Base-by-base conservation (phyloP, 2,329 filamentous ascomycete genomes). In the Pezicula neosporulosa region DNA sequence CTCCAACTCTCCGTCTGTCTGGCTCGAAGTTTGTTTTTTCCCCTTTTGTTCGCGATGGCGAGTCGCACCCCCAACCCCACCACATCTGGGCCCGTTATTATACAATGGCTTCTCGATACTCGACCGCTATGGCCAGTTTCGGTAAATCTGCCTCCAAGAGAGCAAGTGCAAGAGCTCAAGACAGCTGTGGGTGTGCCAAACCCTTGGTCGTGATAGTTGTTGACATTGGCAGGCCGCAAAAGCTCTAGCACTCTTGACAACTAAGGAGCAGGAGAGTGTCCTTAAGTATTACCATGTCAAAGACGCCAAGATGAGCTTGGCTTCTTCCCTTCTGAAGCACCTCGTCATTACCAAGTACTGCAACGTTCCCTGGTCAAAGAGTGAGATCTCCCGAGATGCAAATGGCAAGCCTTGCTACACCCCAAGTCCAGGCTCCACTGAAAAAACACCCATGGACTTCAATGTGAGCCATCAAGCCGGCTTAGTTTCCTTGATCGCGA, bases 401-500 rank as follows among this genome's bases (percentile, higher is more conserved):
- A 55, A 73, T 16, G 60, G 64, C 62, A 64, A 72, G 73, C 72
- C 76, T 56, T 68, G 74, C 66, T 71, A 77, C 56, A 59, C 53
- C 8, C 49, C 53, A 7, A 15, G 10, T 9, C 13, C 28, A 35
- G 42, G 13, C 15, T 41, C 28, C 12, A 7, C 44, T 12, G 49
- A 50, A 36, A 51, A 55, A 28, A 43, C 50, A 33, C 43, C 28
- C 18, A 56, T 80, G 33, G 76, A 79, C 53, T 92, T 93, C 76
- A 93, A 93, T 68, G 79, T 92, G 50, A 86, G 82, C 43, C 89
- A 93, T 67, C 89, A 93, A 72, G 85, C 85, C 8, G 88, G 89
- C 2, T 72, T 93, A 15, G 88, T 91, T 0, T 80, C 81, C 2
- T 72, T 92, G 28, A 76, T 87, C 12, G 85, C 85, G 19, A 57